Evolutionary conservation across 1,284 basidiomycete species (phyloP).

Genomic region (Malassezia arunalokei): DNA sequence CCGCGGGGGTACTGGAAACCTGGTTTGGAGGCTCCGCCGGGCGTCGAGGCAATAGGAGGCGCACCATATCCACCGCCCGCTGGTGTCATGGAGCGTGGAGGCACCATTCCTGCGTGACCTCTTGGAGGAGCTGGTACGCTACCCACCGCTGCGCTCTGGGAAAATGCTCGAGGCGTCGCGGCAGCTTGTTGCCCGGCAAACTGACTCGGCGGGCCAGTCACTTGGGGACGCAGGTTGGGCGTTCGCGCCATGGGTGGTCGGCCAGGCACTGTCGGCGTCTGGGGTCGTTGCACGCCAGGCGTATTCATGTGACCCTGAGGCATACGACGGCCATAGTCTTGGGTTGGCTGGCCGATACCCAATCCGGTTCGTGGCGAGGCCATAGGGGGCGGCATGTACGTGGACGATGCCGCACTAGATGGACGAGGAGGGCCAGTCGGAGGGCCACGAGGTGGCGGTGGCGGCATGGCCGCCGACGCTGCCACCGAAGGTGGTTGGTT

Average conservation of each 20-base stretch:
- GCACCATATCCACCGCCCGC: slow-evolving; percentile 40
- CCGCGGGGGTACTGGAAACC: slow-evolving; percentile 71
- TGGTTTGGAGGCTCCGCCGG: slow-evolving; percentile 21
- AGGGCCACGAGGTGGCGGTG: slow-evolving; percentile 31
- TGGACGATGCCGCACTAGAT: background rate
- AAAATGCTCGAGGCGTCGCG: background rate
- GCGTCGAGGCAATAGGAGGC: slow-evolving; percentile 19
- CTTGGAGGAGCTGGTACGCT: slow-evolving; percentile 1
- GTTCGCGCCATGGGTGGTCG: background rate
- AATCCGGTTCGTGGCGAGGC: slow-evolving; percentile 1
- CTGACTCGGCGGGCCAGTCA: slow-evolving; percentile 9
- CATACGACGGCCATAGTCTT: background rate
- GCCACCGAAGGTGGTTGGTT: slow-evolving; percentile 49
- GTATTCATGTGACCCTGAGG: background rate
- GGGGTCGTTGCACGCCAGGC: slow-evolving; percentile 5
- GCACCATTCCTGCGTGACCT: slow-evolving; percentile 34
- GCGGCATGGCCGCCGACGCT: background rate
- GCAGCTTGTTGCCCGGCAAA: background rate
- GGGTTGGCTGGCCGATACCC: slow-evolving; percentile 11
- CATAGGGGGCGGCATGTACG: background rate
- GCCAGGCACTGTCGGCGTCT: slow-evolving; percentile 11
- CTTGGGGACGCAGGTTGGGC: slow-evolving; percentile 5
- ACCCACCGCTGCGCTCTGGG: slow-evolving; percentile 2
- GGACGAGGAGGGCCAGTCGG: slow-evolving; percentile 17
- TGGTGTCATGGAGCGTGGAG: slow-evolving; percentile 28